These are phyloP conservation scores for Saprolegnia diclina DNA, from an alignment of 352 stramenopile species.

Conservation along the genomic window DNA sequence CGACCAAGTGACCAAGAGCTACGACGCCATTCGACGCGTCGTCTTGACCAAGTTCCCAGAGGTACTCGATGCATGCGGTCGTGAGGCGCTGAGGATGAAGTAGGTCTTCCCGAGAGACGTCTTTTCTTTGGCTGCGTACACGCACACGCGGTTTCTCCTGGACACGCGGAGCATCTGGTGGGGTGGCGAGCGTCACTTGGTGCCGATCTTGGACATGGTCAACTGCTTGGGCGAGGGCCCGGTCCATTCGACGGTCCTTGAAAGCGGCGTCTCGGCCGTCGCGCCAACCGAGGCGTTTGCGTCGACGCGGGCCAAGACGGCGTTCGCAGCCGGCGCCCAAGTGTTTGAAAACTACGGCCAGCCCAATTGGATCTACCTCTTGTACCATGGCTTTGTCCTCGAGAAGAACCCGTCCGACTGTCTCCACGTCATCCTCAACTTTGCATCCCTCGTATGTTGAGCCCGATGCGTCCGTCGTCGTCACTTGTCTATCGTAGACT, in stretches of 20 bases:
- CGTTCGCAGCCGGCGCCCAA: conserved; percentile 56
- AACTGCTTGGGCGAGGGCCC: conserved; percentile 71
- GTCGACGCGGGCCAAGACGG: conserved; percentile 63
- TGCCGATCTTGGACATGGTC: conserved; percentile 92
- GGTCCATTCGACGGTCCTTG: conserved; percentile 50
- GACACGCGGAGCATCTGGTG: conserved; percentile 93
- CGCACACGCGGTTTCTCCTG: conserved; percentile 80
- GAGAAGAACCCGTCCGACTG: conserved; percentile 76
- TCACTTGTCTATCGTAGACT: no score
- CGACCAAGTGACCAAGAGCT: conserved; percentile 27
- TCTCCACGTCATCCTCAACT: conserved; percentile 50
- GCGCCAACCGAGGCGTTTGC: conserved; percentile 34
- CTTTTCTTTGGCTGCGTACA: conserved; percentile 56
- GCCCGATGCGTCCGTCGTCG: neutral
- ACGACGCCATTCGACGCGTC: conserved; percentile 13
- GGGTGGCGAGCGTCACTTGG: conserved; percentile 80
- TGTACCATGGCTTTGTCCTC: conserved; percentile 90
- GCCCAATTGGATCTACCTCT: conserved; percentile 90
- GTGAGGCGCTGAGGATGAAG: neutral
- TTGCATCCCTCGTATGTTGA: conserved; percentile 22
- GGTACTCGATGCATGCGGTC: neutral
- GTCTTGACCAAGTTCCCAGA: conserved; percentile 3
- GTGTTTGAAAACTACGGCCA: conserved; percentile 93
- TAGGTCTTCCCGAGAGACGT: conserved; percentile 36
- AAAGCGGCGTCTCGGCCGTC: neutral